Base-by-base conservation (phyloP, 2,329 filamentous ascomycete genomes). In the Ilyonectria robusta region DNA sequence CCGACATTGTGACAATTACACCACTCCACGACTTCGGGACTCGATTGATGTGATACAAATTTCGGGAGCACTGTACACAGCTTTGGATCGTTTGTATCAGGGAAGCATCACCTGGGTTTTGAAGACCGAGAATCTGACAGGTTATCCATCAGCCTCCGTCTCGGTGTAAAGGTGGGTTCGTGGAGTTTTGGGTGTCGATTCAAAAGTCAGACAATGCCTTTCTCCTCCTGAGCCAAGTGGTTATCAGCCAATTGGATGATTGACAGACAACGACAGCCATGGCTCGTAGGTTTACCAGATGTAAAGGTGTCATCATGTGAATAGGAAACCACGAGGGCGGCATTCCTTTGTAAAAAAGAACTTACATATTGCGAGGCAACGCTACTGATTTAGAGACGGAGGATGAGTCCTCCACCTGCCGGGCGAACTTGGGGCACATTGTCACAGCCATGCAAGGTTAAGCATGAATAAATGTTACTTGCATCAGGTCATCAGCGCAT, bases 401-500 rank as follows among this genome's bases (percentile, higher is more conserved):
- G 29, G 31, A 15, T 10, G 6, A 21, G 0, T 21, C 4, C 54
- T n/a, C 44, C 17, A n/a, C 26, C 2, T 21, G n/a, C 29, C 29
- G 15, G 29, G 8, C 7, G n/a, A 42, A 17, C 26, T 17, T 21
- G 44, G 15, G 61, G 23, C 35, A 61, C 35, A 29, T 65, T 63
- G 44, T 68, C 46, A 65, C 53, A 46, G n/a, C n/a, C 44, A 29
- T 60, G 46, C 56, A 64, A 19, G 56, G 65, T 62, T 61, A 33
- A 11, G 23, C 51, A 48, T 56, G 54, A 70, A 55, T 31, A 68
- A 70, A 85, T 89, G 87, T 89, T 83, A 83, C 84, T 88, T 89
- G 87, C 84, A 84, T 89, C 85, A 89, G 88, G 88, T 90, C 87
- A 90, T 90, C 88, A 88, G 75, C 88, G 86, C 84, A 88, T 90